Evolutionary conservation across 2,329 filamentous ascomycete genomes (phyloP).

Genomic region (Aureobasidium leucospermi): DNA sequence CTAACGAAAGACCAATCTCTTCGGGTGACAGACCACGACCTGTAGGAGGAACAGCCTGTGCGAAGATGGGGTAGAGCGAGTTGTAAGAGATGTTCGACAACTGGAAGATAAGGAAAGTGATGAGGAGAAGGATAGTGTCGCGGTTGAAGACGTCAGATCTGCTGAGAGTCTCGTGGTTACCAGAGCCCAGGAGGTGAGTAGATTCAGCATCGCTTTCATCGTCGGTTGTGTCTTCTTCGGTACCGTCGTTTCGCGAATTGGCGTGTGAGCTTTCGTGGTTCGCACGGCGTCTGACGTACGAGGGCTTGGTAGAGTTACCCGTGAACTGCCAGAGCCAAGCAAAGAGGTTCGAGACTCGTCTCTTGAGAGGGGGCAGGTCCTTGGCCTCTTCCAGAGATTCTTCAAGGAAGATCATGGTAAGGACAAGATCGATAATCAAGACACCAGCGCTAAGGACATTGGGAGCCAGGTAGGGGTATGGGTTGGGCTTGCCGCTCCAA

Average conservation of each 20-base stretch:
- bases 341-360: constrained; percentile 54
- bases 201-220: constrained; percentile 27
- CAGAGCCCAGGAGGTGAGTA: constrained; percentile 1
- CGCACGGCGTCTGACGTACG: constrained; percentile 44
- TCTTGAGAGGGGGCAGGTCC: constrained; percentile 52
- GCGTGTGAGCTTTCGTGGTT: constrained; percentile 17
- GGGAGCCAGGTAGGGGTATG: constrained; percentile 76
- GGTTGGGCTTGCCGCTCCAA: constrained; percentile 44
- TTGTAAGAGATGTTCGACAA: constrained; percentile 93
- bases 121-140: constrained; percentile 72
- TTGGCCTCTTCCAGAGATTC: constrained; percentile 71
- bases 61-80: constrained; percentile 90
- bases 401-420: constrained; percentile 74
- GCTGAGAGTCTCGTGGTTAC: constrained; percentile 39
- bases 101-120: constrained; percentile 88
- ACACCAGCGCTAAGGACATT: constrained; percentile 73
- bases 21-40: constrained; percentile 69
- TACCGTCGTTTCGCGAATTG: constrained; percentile 18
- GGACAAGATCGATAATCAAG: constrained; percentile 62
- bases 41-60: constrained; percentile 63
- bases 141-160: constrained; percentile 62
- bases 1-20: constrained; percentile 79
- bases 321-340: constrained; percentile 64
- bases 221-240: constrained; percentile 34
- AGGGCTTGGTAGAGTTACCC: constrained; percentile 46